Evolutionary conservation across 2,329 filamentous ascomycete species (phyloP).

Genomic region (Fusarium anguioides): DNA sequence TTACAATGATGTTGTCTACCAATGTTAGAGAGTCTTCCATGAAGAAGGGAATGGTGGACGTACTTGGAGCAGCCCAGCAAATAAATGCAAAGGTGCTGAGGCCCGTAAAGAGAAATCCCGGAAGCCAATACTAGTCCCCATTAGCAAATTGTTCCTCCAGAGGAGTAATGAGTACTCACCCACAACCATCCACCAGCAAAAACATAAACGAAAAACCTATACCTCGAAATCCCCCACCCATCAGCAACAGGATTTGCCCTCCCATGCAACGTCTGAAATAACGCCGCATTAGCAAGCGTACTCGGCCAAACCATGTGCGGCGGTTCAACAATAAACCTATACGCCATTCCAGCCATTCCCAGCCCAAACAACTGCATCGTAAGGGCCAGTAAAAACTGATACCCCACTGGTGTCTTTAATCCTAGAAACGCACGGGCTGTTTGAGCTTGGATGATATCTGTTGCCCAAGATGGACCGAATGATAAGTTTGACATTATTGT

Average conservation of each 20-base stretch:
- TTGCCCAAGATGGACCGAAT: background rate
- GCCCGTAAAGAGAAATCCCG: background rate
- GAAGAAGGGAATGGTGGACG: background rate
- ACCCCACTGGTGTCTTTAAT: background rate
- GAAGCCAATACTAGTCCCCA: background rate
- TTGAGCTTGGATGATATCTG: slow-evolving; percentile 3
- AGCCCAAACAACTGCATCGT: slow-evolving; percentile 3
- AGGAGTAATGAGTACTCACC: background rate
- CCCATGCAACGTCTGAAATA: slow-evolving; percentile 6
- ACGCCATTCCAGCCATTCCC: slow-evolving; percentile 8
- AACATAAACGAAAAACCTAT: background rate
- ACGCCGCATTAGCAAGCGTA: background rate
- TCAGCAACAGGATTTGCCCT: background rate
- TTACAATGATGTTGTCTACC: background rate
- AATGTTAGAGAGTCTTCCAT: accelerated
- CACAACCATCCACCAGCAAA: background rate
- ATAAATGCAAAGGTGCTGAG: background rate
- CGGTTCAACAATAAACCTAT: slow-evolving; percentile 2
- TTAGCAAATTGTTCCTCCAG: too few species aligned
- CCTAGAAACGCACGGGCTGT: background rate
- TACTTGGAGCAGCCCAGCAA: slow-evolving; percentile 5
- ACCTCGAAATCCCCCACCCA: background rate
- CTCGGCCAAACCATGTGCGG: slow-evolving; percentile 6
- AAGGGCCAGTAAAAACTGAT: background rate
- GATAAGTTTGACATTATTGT: slow-evolving; percentile 9